A percentile compares a stretch with the other conserved stretches of the same genome.
Conservation (phyloP, 1,284 basidiomycete species). For the Microstroma glucosiphilum region DNA sequence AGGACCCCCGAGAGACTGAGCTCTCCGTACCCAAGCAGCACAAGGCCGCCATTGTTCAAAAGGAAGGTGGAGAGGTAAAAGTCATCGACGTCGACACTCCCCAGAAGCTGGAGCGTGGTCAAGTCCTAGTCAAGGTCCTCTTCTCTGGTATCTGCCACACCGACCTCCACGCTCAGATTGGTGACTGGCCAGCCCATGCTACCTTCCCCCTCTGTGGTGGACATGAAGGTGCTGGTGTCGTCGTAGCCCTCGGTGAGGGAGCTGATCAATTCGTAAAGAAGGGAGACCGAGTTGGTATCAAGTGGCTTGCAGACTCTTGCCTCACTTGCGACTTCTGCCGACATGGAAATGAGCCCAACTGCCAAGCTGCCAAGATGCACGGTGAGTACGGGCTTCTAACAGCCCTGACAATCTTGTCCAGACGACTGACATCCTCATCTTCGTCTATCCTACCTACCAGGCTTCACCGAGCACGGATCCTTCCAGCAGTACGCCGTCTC, state of each 20-base stretch:
- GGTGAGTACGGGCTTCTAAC: too few relatives aligned
- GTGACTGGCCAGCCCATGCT: slow-evolving; percentile 52
- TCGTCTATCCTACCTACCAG: too few relatives aligned
- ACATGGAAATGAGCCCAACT: slow-evolving; percentile 64
- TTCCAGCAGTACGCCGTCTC: slow-evolving; percentile 67
- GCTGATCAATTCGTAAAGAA: slow-evolving; percentile 60
- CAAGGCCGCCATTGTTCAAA: slow-evolving; percentile 33
- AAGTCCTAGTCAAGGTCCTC: slow-evolving; percentile 70
- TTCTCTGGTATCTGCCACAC: slow-evolving; percentile 36
- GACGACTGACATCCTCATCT: too few relatives aligned
- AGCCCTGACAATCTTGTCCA: too few relatives aligned
- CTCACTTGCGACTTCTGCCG: slow-evolving; percentile 67
- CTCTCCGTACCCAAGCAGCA: slow-evolving; percentile 19
- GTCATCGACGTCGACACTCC: slow-evolving; percentile 55
- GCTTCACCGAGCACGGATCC: slow-evolving; percentile 70
- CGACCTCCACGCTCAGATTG: slow-evolving; percentile 35
- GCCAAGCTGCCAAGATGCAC: slow-evolving; percentile 23
- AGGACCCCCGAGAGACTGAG: not conserved
- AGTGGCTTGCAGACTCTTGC: slow-evolving; percentile 60
- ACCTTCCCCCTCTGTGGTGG: slow-evolving; percentile 74
- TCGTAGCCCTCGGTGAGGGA: slow-evolving; percentile 71
- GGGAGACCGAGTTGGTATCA: slow-evolving; percentile 79
- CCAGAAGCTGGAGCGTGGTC: slow-evolving; percentile 66
- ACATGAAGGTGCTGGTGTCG: slow-evolving; percentile 63
- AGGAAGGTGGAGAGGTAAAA: slow-evolving; percentile 34